Conservation (phyloP, 768 basidiomycete species). For the Tephrocybe sp. region DNA sequence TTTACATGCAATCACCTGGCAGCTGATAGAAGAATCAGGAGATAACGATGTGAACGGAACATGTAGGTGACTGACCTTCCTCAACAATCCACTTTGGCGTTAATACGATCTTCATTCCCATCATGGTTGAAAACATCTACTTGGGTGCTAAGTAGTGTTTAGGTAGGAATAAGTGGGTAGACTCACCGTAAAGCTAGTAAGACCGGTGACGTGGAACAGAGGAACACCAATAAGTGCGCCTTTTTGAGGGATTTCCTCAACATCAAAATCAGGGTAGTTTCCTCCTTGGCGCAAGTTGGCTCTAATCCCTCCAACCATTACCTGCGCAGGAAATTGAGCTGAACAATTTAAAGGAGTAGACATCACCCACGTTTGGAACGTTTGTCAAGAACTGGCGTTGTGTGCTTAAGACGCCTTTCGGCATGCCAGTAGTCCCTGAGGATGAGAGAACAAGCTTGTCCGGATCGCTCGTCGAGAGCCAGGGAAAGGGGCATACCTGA, state of each 20-base stretch:
- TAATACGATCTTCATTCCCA: slow-evolving; percentile 55
- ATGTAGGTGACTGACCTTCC: slow-evolving; percentile 49
- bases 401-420: slow-evolving; percentile 68
- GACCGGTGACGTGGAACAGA: slow-evolving; percentile 67
- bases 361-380: slow-evolving; percentile 52
- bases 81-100: slow-evolving; percentile 57
- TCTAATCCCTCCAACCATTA: slow-evolving; percentile 43
- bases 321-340: too few relatives aligned
- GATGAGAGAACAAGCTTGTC: slow-evolving; percentile 3
- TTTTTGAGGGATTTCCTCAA: slow-evolving; percentile 42
- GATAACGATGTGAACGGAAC: slow-evolving; percentile 5
- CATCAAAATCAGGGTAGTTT: slow-evolving; percentile 30
- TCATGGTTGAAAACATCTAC: slow-evolving; percentile 58
- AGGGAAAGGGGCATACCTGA: slow-evolving; percentile 38
- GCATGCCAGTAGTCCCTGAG: slow-evolving; percentile 51
- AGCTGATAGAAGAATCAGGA: slow-evolving; percentile 19
- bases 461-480: neutral
- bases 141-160: too few relatives aligned
- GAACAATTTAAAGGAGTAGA: too few relatives aligned
- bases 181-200: slow-evolving; percentile 48
- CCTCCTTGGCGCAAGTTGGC: slow-evolving; percentile 48
- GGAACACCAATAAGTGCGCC: slow-evolving; percentile 59
- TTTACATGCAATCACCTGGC: slow-evolving; percentile 21
- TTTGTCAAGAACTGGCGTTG: slow-evolving; percentile 65
- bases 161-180: neutral